Percentiles rank a stretch among this genome's conserved stretches.
Evolutionary conservation across 2,329 filamentous ascomycete species (phyloP).

Genomic region (Claviceps fusiformis): DNA sequence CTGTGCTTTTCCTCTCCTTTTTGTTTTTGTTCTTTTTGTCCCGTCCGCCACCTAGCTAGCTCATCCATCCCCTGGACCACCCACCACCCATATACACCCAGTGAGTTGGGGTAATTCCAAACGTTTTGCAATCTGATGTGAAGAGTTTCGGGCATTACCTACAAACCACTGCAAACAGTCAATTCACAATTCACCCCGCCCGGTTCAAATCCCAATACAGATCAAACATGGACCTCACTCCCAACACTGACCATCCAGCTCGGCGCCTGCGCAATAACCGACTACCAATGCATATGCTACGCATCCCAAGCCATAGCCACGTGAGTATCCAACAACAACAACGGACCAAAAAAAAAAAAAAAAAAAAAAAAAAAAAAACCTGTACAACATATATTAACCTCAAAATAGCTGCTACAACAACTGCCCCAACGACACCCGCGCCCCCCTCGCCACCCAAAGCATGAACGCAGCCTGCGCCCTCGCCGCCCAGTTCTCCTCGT

Average conservation of each 20-base stretch:
- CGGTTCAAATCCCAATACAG: too few species aligned
- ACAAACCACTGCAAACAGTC: too few species aligned
- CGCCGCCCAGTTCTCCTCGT: constrained; percentile 27
- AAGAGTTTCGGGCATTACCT: too few species aligned
- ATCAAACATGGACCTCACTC: too few species aligned
- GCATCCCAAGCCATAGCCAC: constrained; percentile 31
- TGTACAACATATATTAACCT: too few species aligned
- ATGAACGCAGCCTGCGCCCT: constrained; percentile 31
- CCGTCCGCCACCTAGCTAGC: too few species aligned
- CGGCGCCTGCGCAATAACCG: constrained; percentile 21
- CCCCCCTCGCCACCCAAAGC: constrained; percentile 20
- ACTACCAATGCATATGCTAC: constrained; percentile 35
- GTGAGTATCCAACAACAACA: constrained; percentile 18
- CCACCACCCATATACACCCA: too few species aligned
- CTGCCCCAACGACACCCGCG: constrained; percentile 36
- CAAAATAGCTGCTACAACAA: constrained; percentile 37
- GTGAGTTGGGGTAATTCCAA: too few species aligned
- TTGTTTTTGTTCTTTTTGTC: not conserved
- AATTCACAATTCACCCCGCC: too few species aligned
- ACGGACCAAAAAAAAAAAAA: not conserved
- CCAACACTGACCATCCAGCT: constrained; percentile 13
- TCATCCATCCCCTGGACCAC: too few species aligned
- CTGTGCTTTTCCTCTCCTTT: too few species aligned
- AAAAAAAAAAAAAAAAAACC: constrained; percentile 11
- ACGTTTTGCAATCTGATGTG: too few species aligned